phyloP scores from a whole-genome alignment of 2,329 filamentous ascomycete species.

The Myriangium duriaei region DNA sequence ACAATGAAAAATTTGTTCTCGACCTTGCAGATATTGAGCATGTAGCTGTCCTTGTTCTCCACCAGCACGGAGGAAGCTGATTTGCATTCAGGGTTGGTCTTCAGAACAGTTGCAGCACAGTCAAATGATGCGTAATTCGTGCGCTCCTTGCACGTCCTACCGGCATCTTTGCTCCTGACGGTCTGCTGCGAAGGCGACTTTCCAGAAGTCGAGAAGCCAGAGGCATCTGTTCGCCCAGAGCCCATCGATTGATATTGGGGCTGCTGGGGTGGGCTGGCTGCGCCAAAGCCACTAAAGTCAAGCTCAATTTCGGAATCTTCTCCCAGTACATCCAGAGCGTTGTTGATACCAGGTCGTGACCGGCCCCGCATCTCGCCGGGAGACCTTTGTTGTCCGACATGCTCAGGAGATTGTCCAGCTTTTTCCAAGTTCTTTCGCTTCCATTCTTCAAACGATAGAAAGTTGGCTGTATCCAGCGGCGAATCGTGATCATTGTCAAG shows the following conservation, averaged over 20 bases:
- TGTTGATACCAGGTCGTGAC: conserved; percentile 43
- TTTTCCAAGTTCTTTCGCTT: conserved; percentile 85
- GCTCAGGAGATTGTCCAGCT: conserved; percentile 64
- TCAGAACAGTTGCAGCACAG: conserved; percentile 83
- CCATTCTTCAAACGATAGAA: conserved; percentile 97
- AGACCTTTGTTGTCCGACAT: conserved; percentile 45
- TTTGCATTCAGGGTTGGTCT: conserved; percentile 75
- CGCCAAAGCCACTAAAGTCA: conserved; percentile 53
- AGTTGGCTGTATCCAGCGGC: conserved; percentile 61
- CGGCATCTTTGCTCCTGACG: conserved; percentile 76
- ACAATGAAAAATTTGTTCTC: conserved; percentile 89
- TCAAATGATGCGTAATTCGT: conserved; percentile 98
- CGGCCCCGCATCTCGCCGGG: conserved; percentile 35
- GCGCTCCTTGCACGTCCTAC: conserved; percentile 92
- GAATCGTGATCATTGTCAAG: conserved; percentile 50
- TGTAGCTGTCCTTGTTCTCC: conserved; percentile 97
- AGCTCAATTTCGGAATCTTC: conserved; percentile 81
- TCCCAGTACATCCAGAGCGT: conserved; percentile 65
- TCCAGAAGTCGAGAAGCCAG: background rate
- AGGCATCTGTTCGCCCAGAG: conserved; percentile 7
- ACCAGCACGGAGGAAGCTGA: conserved; percentile 79
- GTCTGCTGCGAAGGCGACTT: conserved; percentile 15
- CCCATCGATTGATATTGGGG: conserved; percentile 2
- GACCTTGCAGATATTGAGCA: conserved; percentile 81
- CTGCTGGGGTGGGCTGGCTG: conserved; percentile 13